Evolutionary conservation across 768 basidiomycete species (phyloP).

Genomic region (Mycena olivaceomarginata): DNA sequence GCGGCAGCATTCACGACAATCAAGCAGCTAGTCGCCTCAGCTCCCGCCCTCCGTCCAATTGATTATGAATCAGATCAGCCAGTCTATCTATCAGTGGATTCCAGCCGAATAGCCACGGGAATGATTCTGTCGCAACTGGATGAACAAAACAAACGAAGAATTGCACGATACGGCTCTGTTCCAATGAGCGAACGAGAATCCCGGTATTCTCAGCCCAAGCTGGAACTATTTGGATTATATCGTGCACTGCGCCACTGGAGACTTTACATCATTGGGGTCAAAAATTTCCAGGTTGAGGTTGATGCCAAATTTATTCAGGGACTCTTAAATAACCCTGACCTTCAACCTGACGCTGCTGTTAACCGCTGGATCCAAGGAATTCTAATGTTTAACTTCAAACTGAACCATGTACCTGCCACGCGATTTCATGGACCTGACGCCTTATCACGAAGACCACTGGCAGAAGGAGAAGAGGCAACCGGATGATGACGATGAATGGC

Average conservation of each 20-base stretch:
- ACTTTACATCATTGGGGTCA: neutral
- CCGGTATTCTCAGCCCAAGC: slow-evolving; percentile 15
- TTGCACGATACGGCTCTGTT: slow-evolving; percentile 57
- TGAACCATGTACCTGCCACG: neutral
- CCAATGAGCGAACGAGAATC: slow-evolving; percentile 54
- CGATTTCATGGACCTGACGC: neutral
- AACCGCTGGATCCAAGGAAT: too few species aligned
- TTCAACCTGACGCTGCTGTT: neutral
- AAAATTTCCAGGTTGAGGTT: neutral
- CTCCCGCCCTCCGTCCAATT: slow-evolving; percentile 54
- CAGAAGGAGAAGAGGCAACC: neutral
- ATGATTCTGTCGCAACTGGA: slow-evolving; percentile 57
- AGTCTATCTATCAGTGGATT: slow-evolving; percentile 57
- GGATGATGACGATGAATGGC: neutral
- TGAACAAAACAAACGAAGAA: slow-evolving; percentile 42
- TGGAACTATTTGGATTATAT: slow-evolving; percentile 41
- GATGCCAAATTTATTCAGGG: neutral
- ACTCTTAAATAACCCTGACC: neutral
- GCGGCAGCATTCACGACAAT: slow-evolving; percentile 46
- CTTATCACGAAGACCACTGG: neutral
- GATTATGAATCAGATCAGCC: slow-evolving; percentile 51
- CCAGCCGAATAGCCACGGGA: slow-evolving; percentile 51
- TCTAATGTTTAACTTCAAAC: neutral
- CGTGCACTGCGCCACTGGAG: neutral
- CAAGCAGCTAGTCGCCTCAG: slow-evolving; percentile 48